phyloP scores from a whole-genome alignment of 2,329 filamentous ascomycete genomes.

The Sphaerulina vaccinii region DNA sequence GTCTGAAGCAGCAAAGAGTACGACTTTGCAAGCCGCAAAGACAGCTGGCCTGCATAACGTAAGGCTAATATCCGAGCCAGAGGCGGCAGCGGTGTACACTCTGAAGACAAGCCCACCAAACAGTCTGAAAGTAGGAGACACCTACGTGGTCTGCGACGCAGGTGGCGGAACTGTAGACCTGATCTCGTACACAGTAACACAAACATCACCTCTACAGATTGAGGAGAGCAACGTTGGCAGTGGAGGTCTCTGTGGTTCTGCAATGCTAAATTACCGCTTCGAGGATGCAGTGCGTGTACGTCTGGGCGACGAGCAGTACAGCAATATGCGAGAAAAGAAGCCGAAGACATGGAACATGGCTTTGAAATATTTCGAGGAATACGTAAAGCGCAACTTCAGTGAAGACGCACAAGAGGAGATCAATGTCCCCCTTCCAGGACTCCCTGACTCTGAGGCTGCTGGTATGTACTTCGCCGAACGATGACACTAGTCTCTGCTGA shows the following conservation, averaged over 20 bases:
- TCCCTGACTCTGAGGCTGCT: constrained; percentile 74
- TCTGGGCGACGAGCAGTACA: constrained; percentile 64
- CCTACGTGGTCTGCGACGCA: constrained; percentile 59
- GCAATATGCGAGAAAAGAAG: constrained; percentile 75
- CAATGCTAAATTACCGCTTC: constrained; percentile 77
- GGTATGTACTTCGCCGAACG: no score
- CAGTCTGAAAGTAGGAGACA: constrained; percentile 65
- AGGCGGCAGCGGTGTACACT: constrained; percentile 77
- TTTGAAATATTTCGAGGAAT: constrained; percentile 77
- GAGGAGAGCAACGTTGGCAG: constrained; percentile 79
- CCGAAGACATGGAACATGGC: constrained; percentile 68
- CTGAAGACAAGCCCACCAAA: constrained; percentile 77
- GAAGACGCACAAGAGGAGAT: constrained; percentile 66
- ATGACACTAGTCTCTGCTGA: no score
- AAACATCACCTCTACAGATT: constrained; percentile 67
- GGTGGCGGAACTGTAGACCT: constrained; percentile 59
- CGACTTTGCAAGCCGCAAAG: constrained; percentile 74
- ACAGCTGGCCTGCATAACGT: constrained; percentile 74
- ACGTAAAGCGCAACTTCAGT: constrained; percentile 80
- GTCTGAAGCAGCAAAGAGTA: constrained; percentile 83
- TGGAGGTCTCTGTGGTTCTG: constrained; percentile 73
- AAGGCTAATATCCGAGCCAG: constrained; percentile 77
- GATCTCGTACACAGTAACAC: constrained; percentile 79
- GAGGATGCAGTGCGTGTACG: constrained; percentile 71
- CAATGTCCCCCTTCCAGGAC: constrained; percentile 73